Percentiles rank a stretch among this genome's conserved stretches.
phyloP scores from a whole-genome alignment of 1,284 basidiomycete species.

The Grifola frondosa region DNA sequence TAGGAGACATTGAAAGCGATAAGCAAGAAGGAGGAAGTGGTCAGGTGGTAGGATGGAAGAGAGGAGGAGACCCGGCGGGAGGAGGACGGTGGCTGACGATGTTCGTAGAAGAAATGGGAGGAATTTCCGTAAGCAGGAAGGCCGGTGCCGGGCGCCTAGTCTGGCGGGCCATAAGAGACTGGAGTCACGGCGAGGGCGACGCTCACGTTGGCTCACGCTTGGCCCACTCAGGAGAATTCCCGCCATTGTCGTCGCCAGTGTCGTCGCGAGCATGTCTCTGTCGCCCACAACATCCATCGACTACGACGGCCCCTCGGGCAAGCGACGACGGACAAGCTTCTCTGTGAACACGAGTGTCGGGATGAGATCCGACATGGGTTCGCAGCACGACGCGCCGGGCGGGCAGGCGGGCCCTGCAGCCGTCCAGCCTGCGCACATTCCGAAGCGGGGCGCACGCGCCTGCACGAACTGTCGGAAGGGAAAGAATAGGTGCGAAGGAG shows the following conservation, averaged over 20 bases:
- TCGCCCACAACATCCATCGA: slow-evolving; percentile 35
- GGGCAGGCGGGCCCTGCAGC: slow-evolving; percentile 21
- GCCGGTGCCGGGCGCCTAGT: too few species aligned
- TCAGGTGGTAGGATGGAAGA: too few species aligned
- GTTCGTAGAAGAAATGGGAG: too few species aligned
- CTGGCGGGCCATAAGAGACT: too few species aligned
- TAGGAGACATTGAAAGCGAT: too few species aligned
- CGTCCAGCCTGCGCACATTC: slow-evolving; percentile 51
- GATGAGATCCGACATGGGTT: slow-evolving; percentile 19
- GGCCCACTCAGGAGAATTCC: too few species aligned
- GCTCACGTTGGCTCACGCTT: too few species aligned
- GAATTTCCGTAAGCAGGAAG: too few species aligned
- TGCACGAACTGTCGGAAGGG: slow-evolving; percentile 85
- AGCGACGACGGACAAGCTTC: slow-evolving; percentile 33
- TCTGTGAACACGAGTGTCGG: slow-evolving; percentile 19
- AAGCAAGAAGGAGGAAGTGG: too few species aligned
- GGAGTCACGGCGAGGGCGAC: too few species aligned
- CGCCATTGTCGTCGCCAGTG: slow-evolving; percentile 15
- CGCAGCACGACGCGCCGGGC: slow-evolving; percentile 21
- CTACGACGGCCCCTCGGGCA: slow-evolving; percentile 27
- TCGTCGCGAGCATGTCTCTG: slow-evolving; percentile 35
- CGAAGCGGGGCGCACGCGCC: slow-evolving; percentile 77
- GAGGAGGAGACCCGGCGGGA: too few species aligned
- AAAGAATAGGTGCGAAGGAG: slow-evolving; percentile 91
- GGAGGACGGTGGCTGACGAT: too few species aligned